Conservation (phyloP, 164 flowering plant genomes). For the Stephania yunnanensis region DNA sequence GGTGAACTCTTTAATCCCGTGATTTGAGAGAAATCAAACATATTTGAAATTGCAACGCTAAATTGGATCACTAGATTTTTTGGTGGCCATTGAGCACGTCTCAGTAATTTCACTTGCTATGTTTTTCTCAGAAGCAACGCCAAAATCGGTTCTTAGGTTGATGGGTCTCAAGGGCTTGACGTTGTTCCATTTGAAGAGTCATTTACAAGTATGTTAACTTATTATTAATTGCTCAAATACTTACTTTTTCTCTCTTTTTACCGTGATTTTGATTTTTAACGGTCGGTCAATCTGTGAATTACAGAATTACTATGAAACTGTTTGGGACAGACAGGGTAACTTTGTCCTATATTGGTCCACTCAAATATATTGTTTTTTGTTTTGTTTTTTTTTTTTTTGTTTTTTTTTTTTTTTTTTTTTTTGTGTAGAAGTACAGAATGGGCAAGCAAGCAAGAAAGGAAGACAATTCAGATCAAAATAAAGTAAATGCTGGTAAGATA, state of each 20-base stretch:
- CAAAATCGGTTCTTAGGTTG: constrained; percentile 70
- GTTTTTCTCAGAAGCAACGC: constrained; percentile 67
- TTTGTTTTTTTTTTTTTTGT: neutral
- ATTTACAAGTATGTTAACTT: constrained; percentile 56
- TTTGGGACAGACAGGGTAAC: neutral
- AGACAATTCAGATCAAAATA: constrained; percentile 29
- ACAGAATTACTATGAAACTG: neutral
- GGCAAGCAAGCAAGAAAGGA: constrained; percentile 62
- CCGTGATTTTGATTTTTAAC: neutral
- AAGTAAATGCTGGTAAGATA: constrained; percentile 40
- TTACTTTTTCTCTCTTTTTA: neutral
- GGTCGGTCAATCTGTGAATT: neutral
- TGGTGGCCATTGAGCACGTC: too few species aligned
- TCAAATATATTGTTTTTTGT: neutral
- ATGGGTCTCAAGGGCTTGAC: constrained; percentile 95
- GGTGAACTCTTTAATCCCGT: too few species aligned
- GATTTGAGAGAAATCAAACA: too few species aligned
- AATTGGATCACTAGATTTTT: too few species aligned
- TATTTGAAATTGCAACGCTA: too few species aligned
- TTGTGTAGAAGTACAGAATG: constrained; percentile 69
- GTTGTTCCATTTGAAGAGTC: constrained; percentile 86
- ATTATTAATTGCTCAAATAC: neutral
- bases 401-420: neutral
- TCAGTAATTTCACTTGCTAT: too few species aligned
- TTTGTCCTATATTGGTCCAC: neutral